These are phyloP conservation scores for Mycena capillaripes DNA, from an alignment of 768 basidiomycete genomes.

Conservation along the genomic window DNA sequence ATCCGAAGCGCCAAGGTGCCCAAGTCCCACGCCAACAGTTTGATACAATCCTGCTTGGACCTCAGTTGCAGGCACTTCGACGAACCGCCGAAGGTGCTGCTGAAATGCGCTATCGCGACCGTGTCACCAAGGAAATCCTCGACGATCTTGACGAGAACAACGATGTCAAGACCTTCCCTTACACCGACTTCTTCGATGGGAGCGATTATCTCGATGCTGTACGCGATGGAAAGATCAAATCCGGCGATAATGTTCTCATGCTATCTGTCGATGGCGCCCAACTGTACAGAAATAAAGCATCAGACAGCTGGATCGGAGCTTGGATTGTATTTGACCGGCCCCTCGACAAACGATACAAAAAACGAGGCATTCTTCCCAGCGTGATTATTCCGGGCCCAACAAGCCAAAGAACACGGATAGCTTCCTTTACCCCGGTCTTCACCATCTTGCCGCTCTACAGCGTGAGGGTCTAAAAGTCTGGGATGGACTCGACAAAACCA, in stretches of 20 bases:
- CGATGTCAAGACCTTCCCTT: constrained; percentile 1
- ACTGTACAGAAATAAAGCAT: too few relatives aligned
- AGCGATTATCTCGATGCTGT: too few relatives aligned
- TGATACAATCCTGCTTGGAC: constrained; percentile 55
- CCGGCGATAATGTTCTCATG: too few relatives aligned
- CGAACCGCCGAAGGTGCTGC: constrained; percentile 38
- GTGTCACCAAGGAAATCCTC: constrained; percentile 36
- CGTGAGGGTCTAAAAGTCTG: constrained; percentile 32
- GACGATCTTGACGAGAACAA: constrained; percentile 18
- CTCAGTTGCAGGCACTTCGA: constrained; percentile 58
- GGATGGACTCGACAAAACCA: constrained; percentile 31
- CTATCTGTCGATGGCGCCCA: too few relatives aligned
- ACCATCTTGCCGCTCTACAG: constrained; percentile 37
- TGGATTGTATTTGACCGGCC: constrained; percentile 47
- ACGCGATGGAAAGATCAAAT: too few relatives aligned
- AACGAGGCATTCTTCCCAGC: too few relatives aligned
- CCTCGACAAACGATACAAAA: constrained; percentile 31
- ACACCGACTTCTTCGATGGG: constrained; percentile 47
- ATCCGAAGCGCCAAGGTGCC: too few relatives aligned
- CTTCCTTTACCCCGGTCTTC: too few relatives aligned
- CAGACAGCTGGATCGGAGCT: constrained; percentile 38
- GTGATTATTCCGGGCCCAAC: too few relatives aligned
- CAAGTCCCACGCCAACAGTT: constrained; percentile 44
- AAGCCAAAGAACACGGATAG: too few relatives aligned
- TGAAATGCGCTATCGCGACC: constrained; percentile 44